A percentile compares a stretch with the other conserved stretches of the same genome.
phyloP scores from a whole-genome alignment of 441 rosid genomes.

The Pelargonium cotyledonis region DNA sequence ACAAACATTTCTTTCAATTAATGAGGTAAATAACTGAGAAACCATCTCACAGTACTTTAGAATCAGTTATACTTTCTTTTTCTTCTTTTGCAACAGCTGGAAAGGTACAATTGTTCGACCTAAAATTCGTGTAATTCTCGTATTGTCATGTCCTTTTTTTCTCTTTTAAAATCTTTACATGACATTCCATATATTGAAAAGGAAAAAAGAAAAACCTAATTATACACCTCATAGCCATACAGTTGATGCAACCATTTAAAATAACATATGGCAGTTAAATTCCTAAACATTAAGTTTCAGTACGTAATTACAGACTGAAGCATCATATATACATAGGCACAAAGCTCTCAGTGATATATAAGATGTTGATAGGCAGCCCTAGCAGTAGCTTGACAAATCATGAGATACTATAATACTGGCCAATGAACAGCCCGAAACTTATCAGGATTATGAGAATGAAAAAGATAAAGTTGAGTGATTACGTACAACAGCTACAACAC shows the following conservation, averaged over 20 bases:
- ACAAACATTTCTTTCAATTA: no score
- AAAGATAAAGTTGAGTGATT: conserved; percentile 7
- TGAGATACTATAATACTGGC: conserved; percentile 6
- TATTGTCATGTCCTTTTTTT: no score
- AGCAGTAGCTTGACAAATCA: conserved; percentile 8
- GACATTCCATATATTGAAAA: no score
- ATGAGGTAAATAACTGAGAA: no score
- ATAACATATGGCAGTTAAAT: background rate
- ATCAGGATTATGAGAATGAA: conserved; percentile 5
- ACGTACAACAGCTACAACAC: conserved; percentile 82
- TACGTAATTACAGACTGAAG: background rate
- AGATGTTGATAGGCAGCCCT: background rate
- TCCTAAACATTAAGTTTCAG: background rate
- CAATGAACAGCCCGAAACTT: conserved; percentile 6
- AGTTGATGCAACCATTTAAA: background rate
- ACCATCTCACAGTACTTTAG: no score
- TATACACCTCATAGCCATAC: conserved; percentile 5
- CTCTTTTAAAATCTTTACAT: no score
- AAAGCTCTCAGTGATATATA: conserved; percentile 4
- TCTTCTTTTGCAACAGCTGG: background rate
- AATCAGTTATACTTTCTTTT: no score
- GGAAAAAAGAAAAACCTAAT: background rate
- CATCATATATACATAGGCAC: conserved; percentile 1
- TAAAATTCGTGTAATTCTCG: no score
- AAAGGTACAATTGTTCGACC: background rate